Base-by-base conservation (phyloP, 768 basidiomycete species). In the Lactifluus hygrophoroides region DNA sequence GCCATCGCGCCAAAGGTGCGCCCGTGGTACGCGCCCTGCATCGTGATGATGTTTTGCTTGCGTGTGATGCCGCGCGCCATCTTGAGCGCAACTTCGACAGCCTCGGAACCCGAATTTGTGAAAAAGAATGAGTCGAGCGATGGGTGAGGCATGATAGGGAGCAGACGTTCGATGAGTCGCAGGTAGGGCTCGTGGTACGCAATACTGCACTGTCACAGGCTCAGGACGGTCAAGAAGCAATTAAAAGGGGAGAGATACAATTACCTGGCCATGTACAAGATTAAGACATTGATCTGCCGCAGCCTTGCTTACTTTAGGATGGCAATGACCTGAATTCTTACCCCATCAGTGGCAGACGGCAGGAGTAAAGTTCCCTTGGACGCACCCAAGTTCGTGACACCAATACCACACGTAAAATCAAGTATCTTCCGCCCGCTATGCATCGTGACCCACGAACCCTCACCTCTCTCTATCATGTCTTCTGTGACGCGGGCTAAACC, bases 41-140 rank as follows among this genome's bases (percentile, higher is more conserved):
- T 90, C 58, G 81, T 75, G 54, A 98, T 91, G 59, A 98, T 80
- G 69, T 95, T 93, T 69, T 92, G 91, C 62, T 81, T 77, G 30
- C 85, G 83, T 1, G 94, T 97, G 34, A 85, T 74, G 25, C 70
- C 68, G 34, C 94, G 81, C 3, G 90, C 88, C 75, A 97, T 84
- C 74, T 96, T 97, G 62, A 98, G 72, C 3, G 92, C 79, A 0
- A 84, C 90, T 72, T 96, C 94, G 44, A 93, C 80, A 1, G 94
- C 95, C 71, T 98, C 95, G 0, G 91, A 86, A 2, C 95, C 95
- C 2, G 93, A 94, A 75, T 91, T 97, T 88, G 89, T 91, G 73
- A 96, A 91, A 80, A 94, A 96, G 79, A 97, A 97, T 25, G 90
- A 90, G 70, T 95, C 88, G 32, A 98, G 78, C 1, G 92, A 94